These are phyloP conservation scores for Verticillium nubilum DNA, from an alignment of 2,329 filamentous ascomycete species.

Conservation along the genomic window DNA sequence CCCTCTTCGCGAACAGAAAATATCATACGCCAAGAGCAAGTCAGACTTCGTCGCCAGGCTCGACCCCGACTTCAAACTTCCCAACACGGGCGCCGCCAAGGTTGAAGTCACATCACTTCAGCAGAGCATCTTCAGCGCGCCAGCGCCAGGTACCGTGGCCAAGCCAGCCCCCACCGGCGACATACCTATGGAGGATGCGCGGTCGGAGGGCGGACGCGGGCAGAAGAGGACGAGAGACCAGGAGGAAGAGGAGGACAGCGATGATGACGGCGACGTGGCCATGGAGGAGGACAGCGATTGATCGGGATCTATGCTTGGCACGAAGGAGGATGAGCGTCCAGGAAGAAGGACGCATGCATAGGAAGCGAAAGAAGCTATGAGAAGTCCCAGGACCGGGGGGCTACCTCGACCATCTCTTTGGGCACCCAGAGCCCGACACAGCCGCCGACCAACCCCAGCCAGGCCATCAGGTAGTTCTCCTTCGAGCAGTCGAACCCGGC, in stretches of 20 bases:
- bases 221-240: constrained; percentile 70
- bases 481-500: constrained; percentile 54
- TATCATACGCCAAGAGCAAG: constrained; percentile 84
- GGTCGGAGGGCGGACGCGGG: constrained; percentile 50
- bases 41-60: constrained; percentile 86
- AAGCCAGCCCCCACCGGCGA: constrained; percentile 35
- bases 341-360: background rate
- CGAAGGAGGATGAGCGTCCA: background rate
- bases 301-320: constrained; percentile 9
- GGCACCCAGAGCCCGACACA: constrained; percentile 76
- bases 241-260: constrained; percentile 62
- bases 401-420: constrained; percentile 52
- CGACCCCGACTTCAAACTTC: constrained; percentile 80
- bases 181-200: constrained; percentile 43
- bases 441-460: constrained; percentile 82
- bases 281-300: constrained; percentile 68
- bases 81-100: constrained; percentile 46
- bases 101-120: constrained; percentile 68
- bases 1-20: constrained; percentile 55
- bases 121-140: constrained; percentile 74
- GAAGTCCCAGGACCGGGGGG: background rate
- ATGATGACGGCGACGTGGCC: constrained; percentile 64
- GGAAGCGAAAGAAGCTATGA: background rate
- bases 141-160: constrained; percentile 44
- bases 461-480: constrained; percentile 74